Evolutionary conservation across 1,284 basidiomycete genomes (phyloP).

Genomic region (Phylloboletellus chloephorus): DNA sequence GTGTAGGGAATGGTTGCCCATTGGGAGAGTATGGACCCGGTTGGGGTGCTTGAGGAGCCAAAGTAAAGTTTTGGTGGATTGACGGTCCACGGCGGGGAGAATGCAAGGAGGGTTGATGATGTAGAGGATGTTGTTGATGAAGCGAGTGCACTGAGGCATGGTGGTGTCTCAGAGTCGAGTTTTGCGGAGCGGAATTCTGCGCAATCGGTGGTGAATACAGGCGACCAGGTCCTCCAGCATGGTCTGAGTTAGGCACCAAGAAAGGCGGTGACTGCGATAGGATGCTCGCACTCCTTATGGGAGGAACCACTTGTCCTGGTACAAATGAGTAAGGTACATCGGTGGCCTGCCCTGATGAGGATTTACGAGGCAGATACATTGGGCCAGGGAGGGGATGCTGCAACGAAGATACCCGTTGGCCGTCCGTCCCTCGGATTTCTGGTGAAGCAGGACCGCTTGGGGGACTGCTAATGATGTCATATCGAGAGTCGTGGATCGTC

Average conservation of each 20-base stretch:
- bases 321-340: conserved; percentile 30
- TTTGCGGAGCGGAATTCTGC: conserved; percentile 13
- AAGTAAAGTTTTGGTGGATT: conserved; percentile 9
- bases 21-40: conserved; percentile 5
- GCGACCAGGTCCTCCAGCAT: conserved; percentile 12
- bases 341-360: conserved; percentile 14
- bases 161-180: conserved; percentile 22
- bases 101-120: conserved; percentile 33
- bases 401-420: conserved; percentile 17
- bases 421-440: conserved; percentile 22
- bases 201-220: conserved; percentile 17
- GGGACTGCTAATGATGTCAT: conserved; percentile 6
- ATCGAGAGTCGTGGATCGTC: conserved; percentile 5
- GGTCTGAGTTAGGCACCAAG: conserved; percentile 10
- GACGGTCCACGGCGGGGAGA: conserved; percentile 10
- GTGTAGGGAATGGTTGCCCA: conserved; percentile 9
- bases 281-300: conserved; percentile 42
- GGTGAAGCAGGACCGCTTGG: conserved; percentile 19
- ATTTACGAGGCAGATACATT: conserved; percentile 17
- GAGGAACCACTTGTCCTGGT: conserved; percentile 38
- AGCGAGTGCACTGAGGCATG: conserved; percentile 25
- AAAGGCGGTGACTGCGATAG: conserved; percentile 22
- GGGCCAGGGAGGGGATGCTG: conserved; percentile 15
- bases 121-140: conserved; percentile 22
- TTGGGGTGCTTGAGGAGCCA: conserved; percentile 8